Percentiles rank a stretch among this genome's conserved stretches.
These are phyloP conservation scores for Kandelia obovata DNA, from an alignment of 345 rosid genomes.

Conservation along the genomic window DNA sequence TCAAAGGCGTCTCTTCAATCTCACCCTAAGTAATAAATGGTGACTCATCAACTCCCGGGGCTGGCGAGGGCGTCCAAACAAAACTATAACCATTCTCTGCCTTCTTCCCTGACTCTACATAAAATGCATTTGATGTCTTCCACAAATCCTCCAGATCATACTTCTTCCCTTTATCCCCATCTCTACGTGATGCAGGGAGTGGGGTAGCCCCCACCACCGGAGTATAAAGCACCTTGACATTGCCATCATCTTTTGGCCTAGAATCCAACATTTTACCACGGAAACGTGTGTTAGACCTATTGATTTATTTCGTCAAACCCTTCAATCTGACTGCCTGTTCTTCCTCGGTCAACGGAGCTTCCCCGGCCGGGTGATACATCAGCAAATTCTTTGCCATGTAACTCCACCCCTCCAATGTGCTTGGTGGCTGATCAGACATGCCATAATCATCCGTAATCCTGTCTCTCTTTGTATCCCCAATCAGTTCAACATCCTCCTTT, in stretches of 20 bases:
- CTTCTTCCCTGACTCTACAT: conserved; percentile 66
- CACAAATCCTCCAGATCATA: conserved; percentile 84
- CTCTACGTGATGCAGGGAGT: conserved; percentile 55
- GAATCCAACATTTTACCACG: conserved; percentile 86
- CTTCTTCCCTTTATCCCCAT: conserved; percentile 69
- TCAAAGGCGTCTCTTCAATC: conserved; percentile 91
- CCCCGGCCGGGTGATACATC: conserved; percentile 95
- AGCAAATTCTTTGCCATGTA: conserved; percentile 82
- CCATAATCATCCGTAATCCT: conserved; percentile 96
- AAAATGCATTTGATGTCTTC: conserved; percentile 76
- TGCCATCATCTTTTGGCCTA: conserved; percentile 75
- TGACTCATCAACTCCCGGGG: conserved; percentile 84
- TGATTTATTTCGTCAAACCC: conserved; percentile 78
- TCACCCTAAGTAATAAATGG: conserved; percentile 99
- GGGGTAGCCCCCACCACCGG: too few species aligned
- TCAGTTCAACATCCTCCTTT: conserved; percentile 37
- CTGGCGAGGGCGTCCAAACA: conserved; percentile 90
- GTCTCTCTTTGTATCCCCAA: conserved; percentile 61
- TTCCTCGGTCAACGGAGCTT: conserved; percentile 71
- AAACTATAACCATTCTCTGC: conserved; percentile 84
- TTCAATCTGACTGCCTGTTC: conserved; percentile 60
- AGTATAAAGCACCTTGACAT: conserved; percentile 71
- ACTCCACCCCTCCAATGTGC: conserved; percentile 85
- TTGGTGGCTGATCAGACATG: conserved; percentile 83
- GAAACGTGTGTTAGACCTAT: conserved; percentile 61